phyloP scores from a whole-genome alignment of 2,329 filamentous ascomycete genomes.

The Sporothrix sp. region DNA sequence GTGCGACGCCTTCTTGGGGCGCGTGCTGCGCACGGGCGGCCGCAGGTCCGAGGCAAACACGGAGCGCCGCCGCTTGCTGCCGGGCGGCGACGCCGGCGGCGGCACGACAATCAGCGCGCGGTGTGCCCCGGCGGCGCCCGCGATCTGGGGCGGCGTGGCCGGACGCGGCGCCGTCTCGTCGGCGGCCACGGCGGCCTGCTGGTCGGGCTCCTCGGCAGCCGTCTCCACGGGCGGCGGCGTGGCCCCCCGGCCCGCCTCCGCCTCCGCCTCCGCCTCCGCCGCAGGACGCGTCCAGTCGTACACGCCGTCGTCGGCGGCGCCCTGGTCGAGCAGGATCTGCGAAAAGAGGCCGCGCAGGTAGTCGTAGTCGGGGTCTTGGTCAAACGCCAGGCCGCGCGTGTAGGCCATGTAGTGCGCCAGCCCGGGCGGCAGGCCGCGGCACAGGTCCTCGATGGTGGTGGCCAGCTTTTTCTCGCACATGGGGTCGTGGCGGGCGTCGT shows the following conservation, averaged over 20 bases:
- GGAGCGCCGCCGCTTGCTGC: conserved; percentile 13
- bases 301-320: conserved; percentile 89
- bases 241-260: no score
- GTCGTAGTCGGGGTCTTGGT: conserved; percentile 96
- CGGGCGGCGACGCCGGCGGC: conserved; percentile 11
- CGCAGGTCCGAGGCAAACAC: conserved; percentile 16
- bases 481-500: conserved; percentile 98
- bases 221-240: no score
- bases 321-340: conserved; percentile 82
- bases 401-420: conserved; percentile 97
- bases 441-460: conserved; percentile 89
- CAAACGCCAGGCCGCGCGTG: conserved; percentile 91
- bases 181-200: not conserved
- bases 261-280: no score
- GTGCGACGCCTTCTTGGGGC: conserved; percentile 5
- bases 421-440: conserved; percentile 88
- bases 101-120: conserved; percentile 22
- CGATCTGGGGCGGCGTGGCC: conserved; percentile 43
- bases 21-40: conserved; percentile 10
- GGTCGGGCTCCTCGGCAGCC: not conserved
- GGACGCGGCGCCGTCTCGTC: not conserved
- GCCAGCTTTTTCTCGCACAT: conserved; percentile 99
- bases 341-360: conserved; percentile 93
- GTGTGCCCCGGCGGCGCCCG: conserved; percentile 46
- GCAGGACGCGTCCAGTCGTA: conserved; percentile 97